Evolutionary conservation across 345 rosid species (phyloP), one percentile per base, ranked within the genome.

Genomic region (Salix suchowensis): DNA sequence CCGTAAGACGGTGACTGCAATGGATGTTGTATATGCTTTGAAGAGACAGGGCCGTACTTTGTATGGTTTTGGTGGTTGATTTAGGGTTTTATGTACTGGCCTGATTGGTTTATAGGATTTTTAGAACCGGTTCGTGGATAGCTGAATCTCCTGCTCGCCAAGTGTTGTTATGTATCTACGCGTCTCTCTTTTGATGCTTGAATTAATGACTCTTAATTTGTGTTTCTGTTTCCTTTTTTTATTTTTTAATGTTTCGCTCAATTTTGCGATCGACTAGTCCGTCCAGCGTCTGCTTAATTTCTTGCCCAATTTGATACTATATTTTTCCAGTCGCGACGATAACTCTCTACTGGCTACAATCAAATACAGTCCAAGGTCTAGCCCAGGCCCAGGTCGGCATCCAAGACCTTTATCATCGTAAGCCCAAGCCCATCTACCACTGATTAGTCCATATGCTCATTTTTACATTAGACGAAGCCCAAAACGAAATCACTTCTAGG

Each of bases 31-130:
- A 16, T 64, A 64, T 64, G 67, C 67, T 64, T 14, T 64, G 32
- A 64, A 64, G 67, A 64, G 67, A 21, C 67, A 64, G 36, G 67
- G 67, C 67, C 67, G 67, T 64, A 64, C 67, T 30, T 15, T 64
- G 16, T 64, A 64, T 28, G 67, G 67, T 13, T 64, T 64, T 14
- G 67, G 67, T 4, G 67, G 67, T 2, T 21, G 24, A 54, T 19
- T 54, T 54, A 7, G 60, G 23, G 60, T 12, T 46, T 13, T 0
- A 19, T 21, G 60, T 21, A 2, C 23, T 2, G 21, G 8, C 23
- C 1, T 52, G 4, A 19, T 7, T 6, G 21, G 60, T 10, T 7
- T 19, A 19, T 21, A 21, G 60, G 11, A 7, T 5, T 21, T 21
- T 21, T 54, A 54, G 60, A 54, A 7, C 24, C 0, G 9, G 23